Evolutionary conservation across 495 filamentous ascomycete species (phyloP).

Genomic region (Cladorrhinum samala): DNA sequence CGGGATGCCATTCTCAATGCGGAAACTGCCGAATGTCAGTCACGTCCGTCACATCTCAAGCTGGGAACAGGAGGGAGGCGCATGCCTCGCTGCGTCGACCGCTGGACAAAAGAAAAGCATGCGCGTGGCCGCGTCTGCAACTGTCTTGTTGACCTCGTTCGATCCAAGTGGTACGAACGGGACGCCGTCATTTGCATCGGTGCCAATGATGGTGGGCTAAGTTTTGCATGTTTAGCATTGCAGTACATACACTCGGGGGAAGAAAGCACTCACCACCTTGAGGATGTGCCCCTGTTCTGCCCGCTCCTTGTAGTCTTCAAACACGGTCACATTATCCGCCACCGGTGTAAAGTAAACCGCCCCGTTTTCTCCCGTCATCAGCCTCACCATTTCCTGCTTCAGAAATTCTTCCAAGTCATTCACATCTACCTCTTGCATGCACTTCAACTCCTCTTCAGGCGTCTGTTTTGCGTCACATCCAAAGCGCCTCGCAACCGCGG

Average conservation of each 20-base stretch:
- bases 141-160: conserved; percentile 10
- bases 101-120: conserved; percentile 23
- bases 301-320: conserved; percentile 34
- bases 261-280: conserved; percentile 15
- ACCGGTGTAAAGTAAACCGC: conserved; percentile 23
- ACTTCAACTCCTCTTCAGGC: conserved; percentile 31
- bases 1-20: conserved; percentile 23
- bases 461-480: conserved; percentile 37
- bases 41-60: too few species aligned
- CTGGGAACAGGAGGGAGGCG: too few species aligned
- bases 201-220: conserved; percentile 20
- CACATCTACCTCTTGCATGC: conserved; percentile 38
- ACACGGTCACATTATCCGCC: conserved; percentile 30
- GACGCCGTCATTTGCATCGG: conserved; percentile 17
- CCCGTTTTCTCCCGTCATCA: not conserved
- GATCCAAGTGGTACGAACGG: conserved; percentile 10
- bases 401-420: conserved; percentile 27
- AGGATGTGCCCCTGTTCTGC: conserved; percentile 8
- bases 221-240: not conserved
- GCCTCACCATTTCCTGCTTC: conserved; percentile 29
- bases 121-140: conserved; percentile 8
- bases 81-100: conserved; percentile 15
- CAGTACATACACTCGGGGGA: not conserved
- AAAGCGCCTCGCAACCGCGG: conserved; percentile 24
- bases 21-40: too few species aligned